Evolutionary conservation across 164 flowering plant species (phyloP).

Genomic region (Sextonia rubra): DNA sequence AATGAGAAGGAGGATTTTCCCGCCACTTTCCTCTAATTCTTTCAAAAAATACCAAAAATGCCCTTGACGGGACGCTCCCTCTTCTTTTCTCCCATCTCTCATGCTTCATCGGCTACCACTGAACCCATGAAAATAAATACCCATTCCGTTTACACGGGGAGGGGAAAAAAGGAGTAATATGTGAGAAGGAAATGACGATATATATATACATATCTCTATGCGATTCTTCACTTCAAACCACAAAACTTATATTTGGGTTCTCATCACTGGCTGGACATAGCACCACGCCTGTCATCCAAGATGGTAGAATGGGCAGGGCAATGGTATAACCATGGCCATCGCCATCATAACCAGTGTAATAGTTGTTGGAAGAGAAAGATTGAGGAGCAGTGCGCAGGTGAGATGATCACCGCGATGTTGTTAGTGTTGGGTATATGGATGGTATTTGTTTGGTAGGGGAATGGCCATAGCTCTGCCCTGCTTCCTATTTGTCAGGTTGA

Average conservation of each 20-base stretch:
- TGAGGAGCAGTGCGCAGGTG: constrained; percentile 17
- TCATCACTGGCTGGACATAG: constrained; percentile 62
- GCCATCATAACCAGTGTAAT: constrained; percentile 48
- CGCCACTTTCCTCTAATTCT: too few relatives aligned
- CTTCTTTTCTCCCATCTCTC: too few relatives aligned
- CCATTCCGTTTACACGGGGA: too few relatives aligned
- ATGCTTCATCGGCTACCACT: too few relatives aligned
- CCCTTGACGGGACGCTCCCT: too few relatives aligned
- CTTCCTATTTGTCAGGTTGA: constrained; percentile 60
- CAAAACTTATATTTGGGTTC: constrained; percentile 58
- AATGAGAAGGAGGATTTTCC: too few relatives aligned
- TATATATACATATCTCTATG: too few relatives aligned
- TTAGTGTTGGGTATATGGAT: constrained; percentile 22
- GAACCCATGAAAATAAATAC: too few relatives aligned
- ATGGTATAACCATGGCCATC: constrained; percentile 39
- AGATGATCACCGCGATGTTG: constrained; percentile 21
- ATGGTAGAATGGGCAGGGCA: constrained; percentile 29
- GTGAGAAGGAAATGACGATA: too few relatives aligned
- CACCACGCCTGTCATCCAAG: constrained; percentile 28
- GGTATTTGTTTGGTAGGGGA: constrained; percentile 50
- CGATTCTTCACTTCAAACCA: constrained; percentile 39
- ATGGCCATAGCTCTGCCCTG: constrained; percentile 73
- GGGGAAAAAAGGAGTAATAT: too few relatives aligned
- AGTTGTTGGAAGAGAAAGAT: constrained; percentile 50
- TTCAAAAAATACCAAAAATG: too few relatives aligned